Evolutionary conservation across 805 yeast genomes (phyloP), one percentile per base, ranked within the genome.

Genomic region (Myxozyma kluyveri): DNA sequence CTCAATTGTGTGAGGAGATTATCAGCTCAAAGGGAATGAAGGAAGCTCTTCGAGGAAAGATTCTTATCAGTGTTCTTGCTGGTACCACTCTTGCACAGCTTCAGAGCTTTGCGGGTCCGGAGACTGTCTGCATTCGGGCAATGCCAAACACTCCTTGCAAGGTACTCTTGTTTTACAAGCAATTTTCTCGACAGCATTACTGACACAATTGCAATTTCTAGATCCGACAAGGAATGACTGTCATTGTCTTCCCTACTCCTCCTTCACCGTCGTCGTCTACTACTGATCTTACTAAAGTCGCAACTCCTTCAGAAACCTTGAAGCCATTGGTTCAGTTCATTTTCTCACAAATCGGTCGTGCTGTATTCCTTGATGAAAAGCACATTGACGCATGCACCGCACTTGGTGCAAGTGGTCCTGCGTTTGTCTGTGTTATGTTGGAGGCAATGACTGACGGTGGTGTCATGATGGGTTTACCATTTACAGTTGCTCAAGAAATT

Each of bases 361-460:
- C 68, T 52, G 57, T 72, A 23, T 64, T 70, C 31, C 66, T 73
- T 29, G 76, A 71, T 18, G 99, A 93, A 70, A 84, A 85, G 67
- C 86, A 88, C 69, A 89, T 91, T 89, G 98, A 93, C 67, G 96
- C 91, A 3, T 95, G 96, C 37, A 91, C 98, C 6, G 86, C 96
- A 0, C 76, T 93, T 43, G 88, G 93, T 50, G 99, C 99, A 1
- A 88, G 96, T 1, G 99, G 96, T 1, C 97, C 98, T 1, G 99
- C 99, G 0, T 93, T 91, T 68, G 86, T 88, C 46, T 75, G 90
- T 63, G 73, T 89, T 62, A 83, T 91, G 82, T 76, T 91, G 76
- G 98, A 93, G 72, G 83, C 96, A 0, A 71, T 93, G 71, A 83
- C 87, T 61, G 99, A 93, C 64, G 96, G 97, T 56, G 99, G 96